A percentile compares a stretch with the other conserved stretches of the same genome.
phyloP scores from a whole-genome alignment of 164 flowering plant species.

The Chimonanthus praecox region DNA sequence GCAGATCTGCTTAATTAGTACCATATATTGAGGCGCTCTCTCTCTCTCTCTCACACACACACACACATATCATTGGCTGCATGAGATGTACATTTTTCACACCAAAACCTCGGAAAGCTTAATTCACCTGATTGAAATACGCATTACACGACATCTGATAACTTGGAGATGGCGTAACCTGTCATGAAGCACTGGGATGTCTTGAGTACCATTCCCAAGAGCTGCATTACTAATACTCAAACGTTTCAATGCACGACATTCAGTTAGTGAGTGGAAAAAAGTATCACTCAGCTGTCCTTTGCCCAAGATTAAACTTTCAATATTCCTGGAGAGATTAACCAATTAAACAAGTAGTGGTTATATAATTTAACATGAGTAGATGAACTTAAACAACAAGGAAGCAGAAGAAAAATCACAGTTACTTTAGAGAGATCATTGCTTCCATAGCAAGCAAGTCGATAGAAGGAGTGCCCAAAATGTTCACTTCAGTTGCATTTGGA shows the following conservation, averaged over 20 bases:
- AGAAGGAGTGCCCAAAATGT: constrained; percentile 53
- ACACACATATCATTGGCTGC: not conserved
- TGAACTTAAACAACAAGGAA: not conserved
- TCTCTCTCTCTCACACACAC: not conserved
- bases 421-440: constrained; percentile 69
- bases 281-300: constrained; percentile 62
- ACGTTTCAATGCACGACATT: constrained; percentile 58
- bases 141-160: constrained; percentile 74
- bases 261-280: constrained; percentile 64
- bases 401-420: constrained; percentile 7
- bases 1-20: not conserved
- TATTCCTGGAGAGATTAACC: constrained; percentile 43
- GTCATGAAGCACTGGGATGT: constrained; percentile 70
- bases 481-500: constrained; percentile 81
- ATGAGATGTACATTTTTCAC: not conserved
- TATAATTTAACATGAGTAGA: not conserved
- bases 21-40: not conserved
- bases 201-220: constrained; percentile 84
- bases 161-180: constrained; percentile 62
- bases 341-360: constrained; percentile 12
- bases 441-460: constrained; percentile 54
- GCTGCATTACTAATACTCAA: constrained; percentile 59
- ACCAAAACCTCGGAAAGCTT: not conserved
- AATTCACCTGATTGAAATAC: constrained; percentile 69
- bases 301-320: constrained; percentile 67